A percentile compares a stretch with the other conserved stretches of the same genome.
These are phyloP conservation scores for Hanseniaspora taiwanica DNA, from an alignment of 805 yeast species.

Conservation along the genomic window DNA sequence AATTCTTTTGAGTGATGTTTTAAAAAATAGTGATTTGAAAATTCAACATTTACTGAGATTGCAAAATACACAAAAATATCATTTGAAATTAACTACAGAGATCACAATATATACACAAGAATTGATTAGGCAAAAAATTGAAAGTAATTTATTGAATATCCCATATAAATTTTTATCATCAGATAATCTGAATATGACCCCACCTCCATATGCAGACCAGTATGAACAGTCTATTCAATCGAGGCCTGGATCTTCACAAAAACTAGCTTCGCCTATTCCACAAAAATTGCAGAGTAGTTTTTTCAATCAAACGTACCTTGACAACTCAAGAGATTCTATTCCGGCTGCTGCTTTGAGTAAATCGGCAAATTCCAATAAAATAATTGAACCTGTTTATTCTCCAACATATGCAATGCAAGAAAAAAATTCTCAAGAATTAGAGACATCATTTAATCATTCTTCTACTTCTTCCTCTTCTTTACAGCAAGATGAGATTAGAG, in stretches of 20 bases:
- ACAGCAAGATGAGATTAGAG: no score
- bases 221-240: background rate
- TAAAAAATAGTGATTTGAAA: conserved; percentile 34
- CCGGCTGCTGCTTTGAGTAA: background rate
- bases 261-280: background rate
- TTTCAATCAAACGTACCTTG: background rate
- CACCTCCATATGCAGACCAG: no score
- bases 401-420: no score
- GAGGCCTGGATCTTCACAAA: background rate
- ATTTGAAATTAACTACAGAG: conserved; percentile 65
- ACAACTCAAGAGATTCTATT: background rate
- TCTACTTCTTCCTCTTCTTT: no score
- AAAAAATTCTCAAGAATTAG: no score
- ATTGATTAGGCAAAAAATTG: conserved; percentile 51
- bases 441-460: no score
- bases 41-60: conserved; percentile 57
- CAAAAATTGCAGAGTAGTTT: background rate
- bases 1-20: background rate
- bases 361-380: background rate
- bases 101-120: conserved; percentile 56
- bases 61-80: conserved; percentile 61
- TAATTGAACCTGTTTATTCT: background rate
- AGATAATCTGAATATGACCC: no score
- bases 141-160: conserved; percentile 26
- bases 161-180: background rate